phyloP scores from a whole-genome alignment of 257 asterid genomes.

The Mitragyna speciosa region DNA sequence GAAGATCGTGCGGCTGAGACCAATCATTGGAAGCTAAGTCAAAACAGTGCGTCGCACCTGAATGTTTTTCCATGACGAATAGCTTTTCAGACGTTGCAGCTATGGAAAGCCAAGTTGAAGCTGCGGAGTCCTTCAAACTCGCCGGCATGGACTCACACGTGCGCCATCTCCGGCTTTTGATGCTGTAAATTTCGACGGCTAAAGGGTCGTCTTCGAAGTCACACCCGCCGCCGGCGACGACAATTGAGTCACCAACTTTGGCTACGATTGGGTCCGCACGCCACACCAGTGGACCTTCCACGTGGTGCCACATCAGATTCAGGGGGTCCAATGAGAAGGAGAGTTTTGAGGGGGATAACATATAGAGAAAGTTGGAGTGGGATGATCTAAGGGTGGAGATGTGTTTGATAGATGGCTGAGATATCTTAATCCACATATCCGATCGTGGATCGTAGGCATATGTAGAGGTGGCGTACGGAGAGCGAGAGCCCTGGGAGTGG shows the following conservation, averaged over 20 bases:
- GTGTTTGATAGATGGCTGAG: conserved; percentile 39
- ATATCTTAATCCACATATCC: conserved; percentile 41
- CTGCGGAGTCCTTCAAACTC: conserved; percentile 42
- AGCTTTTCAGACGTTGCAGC: conserved; percentile 48
- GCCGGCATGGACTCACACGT: conserved; percentile 58
- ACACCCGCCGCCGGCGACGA: conserved; percentile 77
- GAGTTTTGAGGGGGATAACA: conserved; percentile 46
- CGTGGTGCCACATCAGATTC: conserved; percentile 52
- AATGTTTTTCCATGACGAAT: conserved; percentile 43
- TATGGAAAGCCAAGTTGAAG: conserved; percentile 51
- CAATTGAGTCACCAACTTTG: conserved; percentile 45
- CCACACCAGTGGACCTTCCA: conserved; percentile 50
- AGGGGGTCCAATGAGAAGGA: conserved; percentile 63
- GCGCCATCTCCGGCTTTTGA: conserved; percentile 34
- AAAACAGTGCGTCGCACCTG: conserved; percentile 55
- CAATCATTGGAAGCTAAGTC: conserved; percentile 50
- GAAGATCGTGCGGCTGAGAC: conserved; percentile 38
- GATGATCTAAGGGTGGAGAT: conserved; percentile 48
- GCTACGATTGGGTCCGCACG: conserved; percentile 70
- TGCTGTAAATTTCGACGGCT: conserved; percentile 63
- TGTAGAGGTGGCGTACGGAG: conserved; percentile 38
- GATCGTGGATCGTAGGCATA: conserved; percentile 75
- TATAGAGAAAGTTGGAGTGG: conserved; percentile 52
- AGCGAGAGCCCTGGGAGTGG: conserved; percentile 50
- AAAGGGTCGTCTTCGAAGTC: conserved; percentile 70